These are phyloP conservation scores for Cyberlindnera xylosilytica DNA, from an alignment of 805 yeast species.

Conservation along the genomic window DNA sequence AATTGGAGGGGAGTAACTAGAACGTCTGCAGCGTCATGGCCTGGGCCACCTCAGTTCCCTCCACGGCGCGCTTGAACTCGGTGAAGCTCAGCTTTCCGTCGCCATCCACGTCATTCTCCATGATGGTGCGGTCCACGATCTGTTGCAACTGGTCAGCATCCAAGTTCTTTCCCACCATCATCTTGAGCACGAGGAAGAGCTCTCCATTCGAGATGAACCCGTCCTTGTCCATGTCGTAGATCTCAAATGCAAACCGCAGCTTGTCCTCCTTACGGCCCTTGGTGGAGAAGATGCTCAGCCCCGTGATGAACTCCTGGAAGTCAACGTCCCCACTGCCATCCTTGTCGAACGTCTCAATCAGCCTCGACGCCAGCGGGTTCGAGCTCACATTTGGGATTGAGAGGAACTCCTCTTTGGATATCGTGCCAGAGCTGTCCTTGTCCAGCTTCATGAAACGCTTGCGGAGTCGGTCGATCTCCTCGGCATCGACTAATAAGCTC, in stretches of 20 bases:
- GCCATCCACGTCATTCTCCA: conserved; percentile 87
- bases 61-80: conserved; percentile 73
- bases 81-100: conserved; percentile 83
- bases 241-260: conserved; percentile 83
- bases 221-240: conserved; percentile 93
- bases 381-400: conserved; percentile 89
- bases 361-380: conserved; percentile 85
- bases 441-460: conserved; percentile 95
- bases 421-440: conserved; percentile 87
- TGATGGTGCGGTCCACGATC: conserved; percentile 92
- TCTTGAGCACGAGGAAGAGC: conserved; percentile 82
- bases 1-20: too few species aligned
- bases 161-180: conserved; percentile 94
- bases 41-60: conserved; percentile 54
- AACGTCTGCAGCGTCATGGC: conserved; percentile 45
- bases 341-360: conserved; percentile 91
- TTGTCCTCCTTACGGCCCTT: conserved; percentile 80
- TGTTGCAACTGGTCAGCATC: conserved; percentile 89
- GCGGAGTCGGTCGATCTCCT: conserved; percentile 87
- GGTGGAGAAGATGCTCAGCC: conserved; percentile 83
- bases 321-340: conserved; percentile 93
- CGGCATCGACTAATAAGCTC: conserved; percentile 55
- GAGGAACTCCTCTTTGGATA: conserved; percentile 86
- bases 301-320: conserved; percentile 89
- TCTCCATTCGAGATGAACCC: conserved; percentile 96